phyloP scores from a whole-genome alignment of 2,329 filamentous ascomycete genomes.

The Venturia oleaginea region DNA sequence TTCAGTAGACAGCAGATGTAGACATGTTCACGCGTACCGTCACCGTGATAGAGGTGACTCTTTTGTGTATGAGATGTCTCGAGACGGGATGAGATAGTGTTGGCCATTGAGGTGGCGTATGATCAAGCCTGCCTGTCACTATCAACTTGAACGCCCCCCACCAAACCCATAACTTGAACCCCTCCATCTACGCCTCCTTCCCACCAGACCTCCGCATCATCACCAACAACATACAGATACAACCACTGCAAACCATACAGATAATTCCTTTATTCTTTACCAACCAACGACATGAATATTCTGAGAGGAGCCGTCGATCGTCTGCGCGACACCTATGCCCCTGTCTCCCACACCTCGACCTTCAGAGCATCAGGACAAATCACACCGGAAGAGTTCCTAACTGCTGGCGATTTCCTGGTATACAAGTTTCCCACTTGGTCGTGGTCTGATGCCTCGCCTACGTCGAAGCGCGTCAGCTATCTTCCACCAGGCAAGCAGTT shows the following conservation, averaged over 20 bases:
- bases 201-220: background rate
- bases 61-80: too few species aligned
- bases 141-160: background rate
- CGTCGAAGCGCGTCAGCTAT: constrained; percentile 66
- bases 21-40: too few species aligned
- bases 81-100: background rate
- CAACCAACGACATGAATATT: constrained; percentile 2
- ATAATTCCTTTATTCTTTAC: background rate
- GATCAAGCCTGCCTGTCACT: background rate
- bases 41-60: too few species aligned
- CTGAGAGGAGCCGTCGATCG: constrained; percentile 5
- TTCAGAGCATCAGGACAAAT: constrained; percentile 93
- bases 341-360: constrained; percentile 80
- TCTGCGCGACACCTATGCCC: constrained; percentile 34
- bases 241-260: background rate
- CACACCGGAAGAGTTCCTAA: constrained; percentile 92
- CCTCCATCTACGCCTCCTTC: background rate
- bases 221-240: background rate
- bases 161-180: background rate
- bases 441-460: constrained; percentile 83
- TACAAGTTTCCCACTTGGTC: constrained; percentile 99
- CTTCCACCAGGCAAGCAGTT: constrained; percentile 90
- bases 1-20: too few species aligned
- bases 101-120: background rate
- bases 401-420: constrained; percentile 92